Conservation (phyloP, 345 rosid species). For the Gossypium arboreum region DNA sequence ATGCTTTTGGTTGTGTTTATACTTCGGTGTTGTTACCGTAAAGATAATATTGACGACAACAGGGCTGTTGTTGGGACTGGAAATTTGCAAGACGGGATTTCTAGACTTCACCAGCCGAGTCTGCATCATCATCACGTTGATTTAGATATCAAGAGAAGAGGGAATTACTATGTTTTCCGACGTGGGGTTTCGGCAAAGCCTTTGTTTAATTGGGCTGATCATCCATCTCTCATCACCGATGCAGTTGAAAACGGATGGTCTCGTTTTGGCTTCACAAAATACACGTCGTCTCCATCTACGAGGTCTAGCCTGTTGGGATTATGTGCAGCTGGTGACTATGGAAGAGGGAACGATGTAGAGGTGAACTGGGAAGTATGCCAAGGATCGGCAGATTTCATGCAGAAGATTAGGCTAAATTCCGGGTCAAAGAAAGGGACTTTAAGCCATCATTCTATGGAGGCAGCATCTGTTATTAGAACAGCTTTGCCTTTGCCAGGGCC, state of each 20-base stretch:
- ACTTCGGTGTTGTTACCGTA: conserved; percentile 42
- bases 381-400: conserved; percentile 73
- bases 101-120: conserved; percentile 47
- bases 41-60: conserved; percentile 10
- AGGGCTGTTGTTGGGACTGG: conserved; percentile 13
- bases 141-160: conserved; percentile 37
- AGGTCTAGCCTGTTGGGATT: conserved; percentile 47
- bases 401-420: conserved; percentile 64
- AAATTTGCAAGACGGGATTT: conserved; percentile 48
- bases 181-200: conserved; percentile 37
- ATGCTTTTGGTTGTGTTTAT: conserved; percentile 30
- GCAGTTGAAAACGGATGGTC: conserved; percentile 90
- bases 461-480: conserved; percentile 61
- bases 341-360: conserved; percentile 43
- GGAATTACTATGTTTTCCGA: conserved; percentile 41
- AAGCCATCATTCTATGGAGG: conserved; percentile 28
- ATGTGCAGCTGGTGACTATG: conserved; percentile 46
- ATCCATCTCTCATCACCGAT: conserved; percentile 64
- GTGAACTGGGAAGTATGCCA: conserved; percentile 80
- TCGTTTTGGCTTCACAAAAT: conserved; percentile 61
- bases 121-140: not conserved
- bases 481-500: conserved; percentile 90
- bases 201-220: conserved; percentile 72
- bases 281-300: conserved; percentile 34
- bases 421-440: conserved; percentile 28